phyloP scores from a whole-genome alignment of 1,284 basidiomycete genomes.

The Pterulicium gracile region DNA sequence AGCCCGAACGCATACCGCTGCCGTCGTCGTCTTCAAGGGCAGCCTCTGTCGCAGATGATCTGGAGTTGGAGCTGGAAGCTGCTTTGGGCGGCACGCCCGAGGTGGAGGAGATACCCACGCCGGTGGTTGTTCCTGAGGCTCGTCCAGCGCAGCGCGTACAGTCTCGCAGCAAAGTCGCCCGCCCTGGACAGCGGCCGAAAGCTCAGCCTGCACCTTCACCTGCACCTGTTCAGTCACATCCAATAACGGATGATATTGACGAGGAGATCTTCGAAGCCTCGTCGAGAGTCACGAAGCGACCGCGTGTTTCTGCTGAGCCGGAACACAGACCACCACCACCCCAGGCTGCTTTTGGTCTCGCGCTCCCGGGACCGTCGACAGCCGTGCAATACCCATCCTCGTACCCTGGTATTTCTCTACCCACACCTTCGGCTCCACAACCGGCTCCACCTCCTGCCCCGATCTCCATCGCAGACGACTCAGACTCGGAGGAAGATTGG shows the following conservation, averaged over 20 bases:
- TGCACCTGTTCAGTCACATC: background rate
- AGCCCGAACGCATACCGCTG: no score
- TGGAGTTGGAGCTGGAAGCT: slow-evolving; percentile 15
- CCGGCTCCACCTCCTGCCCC: slow-evolving; percentile 11
- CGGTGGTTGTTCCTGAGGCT: background rate
- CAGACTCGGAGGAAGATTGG: slow-evolving; percentile 45
- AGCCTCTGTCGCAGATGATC: slow-evolving; percentile 8
- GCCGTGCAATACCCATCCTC: slow-evolving; percentile 21
- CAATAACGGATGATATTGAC: slow-evolving; percentile 5
- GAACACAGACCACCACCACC: slow-evolving; percentile 10
- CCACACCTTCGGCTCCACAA: slow-evolving; percentile 10
- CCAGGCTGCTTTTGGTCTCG: slow-evolving; percentile 19
- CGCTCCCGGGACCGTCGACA: slow-evolving; percentile 32
- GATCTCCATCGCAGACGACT: slow-evolving; percentile 26
- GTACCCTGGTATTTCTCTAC: slow-evolving; percentile 10
- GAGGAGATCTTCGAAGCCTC: background rate
- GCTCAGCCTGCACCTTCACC: background rate
- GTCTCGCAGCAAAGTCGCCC: background rate
- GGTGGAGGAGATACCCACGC: slow-evolving; percentile 6
- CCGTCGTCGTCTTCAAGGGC: no score
- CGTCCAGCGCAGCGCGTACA: background rate
- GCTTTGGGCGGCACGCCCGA: slow-evolving; percentile 15
- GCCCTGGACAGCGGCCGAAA: background rate
- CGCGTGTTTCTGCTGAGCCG: slow-evolving; percentile 2
- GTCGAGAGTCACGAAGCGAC: background rate